Base-by-base conservation (phyloP, 2,329 filamentous ascomycete species). In the Trichoderma hamatum region DNA sequence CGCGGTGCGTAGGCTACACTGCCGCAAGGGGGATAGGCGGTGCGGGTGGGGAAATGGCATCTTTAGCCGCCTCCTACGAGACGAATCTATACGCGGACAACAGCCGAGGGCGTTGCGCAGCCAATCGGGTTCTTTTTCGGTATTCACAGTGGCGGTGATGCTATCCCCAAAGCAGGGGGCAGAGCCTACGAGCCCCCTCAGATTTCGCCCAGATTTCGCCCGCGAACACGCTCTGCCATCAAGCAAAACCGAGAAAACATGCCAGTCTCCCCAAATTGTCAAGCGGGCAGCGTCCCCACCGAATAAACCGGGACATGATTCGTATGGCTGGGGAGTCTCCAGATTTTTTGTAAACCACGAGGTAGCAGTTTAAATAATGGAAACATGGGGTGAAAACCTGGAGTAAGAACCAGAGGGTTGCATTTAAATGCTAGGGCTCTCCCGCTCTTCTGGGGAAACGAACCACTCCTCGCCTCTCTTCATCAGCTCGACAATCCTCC, bases 101-200 rank as follows among this genome's bases (percentile, higher is more conserved):
- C 63, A 58, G 52, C 52, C 63, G 63, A 66, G 32, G 36, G 1
- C 36, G 9, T 9, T 10, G n/a, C 10, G 6, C 26, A 26, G 59
- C 67, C 67, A 68, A 68, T 68, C 67, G 59, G 67, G 24, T 58
- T 11, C 36, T 36, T 24, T 51, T 51, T 66, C 51, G 63, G 36
- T 39, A 63, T 30, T 58, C 49, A 26, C 49, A 49, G 30, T 32
- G n/a, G 26, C 52, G 58, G 36, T 7, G 58, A 32, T 3, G 51
- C 67, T 39, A 63, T 32, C 30, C 69, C 67, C 28, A 34, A 73
- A 65, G 43, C 36, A 59, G 56, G 66, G 69, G 24, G 1, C 28
- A 26, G 68, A 73, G 72, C 58, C 70, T 73, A 73, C 70, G 43
- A 24, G n/a, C 36, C 39, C 21, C 65, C 64, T 51, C 39, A 14